These are phyloP conservation scores for Linderniella brevidens DNA, from an alignment of 257 asterid species.

Conservation along the genomic window DNA sequence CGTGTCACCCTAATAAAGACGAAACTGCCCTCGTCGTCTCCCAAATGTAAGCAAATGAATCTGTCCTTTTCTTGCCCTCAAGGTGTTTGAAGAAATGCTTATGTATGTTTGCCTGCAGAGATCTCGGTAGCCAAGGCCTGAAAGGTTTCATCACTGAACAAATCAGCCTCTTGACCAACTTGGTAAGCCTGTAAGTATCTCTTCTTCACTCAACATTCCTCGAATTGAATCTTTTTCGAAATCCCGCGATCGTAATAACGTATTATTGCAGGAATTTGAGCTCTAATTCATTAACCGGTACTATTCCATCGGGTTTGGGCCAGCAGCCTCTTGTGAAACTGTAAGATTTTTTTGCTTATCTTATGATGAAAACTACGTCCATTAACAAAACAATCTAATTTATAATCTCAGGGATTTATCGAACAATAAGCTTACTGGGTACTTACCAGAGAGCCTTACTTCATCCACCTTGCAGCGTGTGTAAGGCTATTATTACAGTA, in stretches of 20 bases:
- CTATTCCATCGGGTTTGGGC: conserved; percentile 33
- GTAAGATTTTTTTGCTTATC: conserved; percentile 19
- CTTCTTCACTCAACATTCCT: conserved; percentile 4
- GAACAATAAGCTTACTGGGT: conserved; percentile 56
- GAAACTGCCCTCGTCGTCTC: conserved; percentile 59
- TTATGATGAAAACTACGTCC: neutral
- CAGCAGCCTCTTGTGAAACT: conserved; percentile 57
- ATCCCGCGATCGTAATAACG: neutral
- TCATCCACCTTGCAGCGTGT: conserved; percentile 65
- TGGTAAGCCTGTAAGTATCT: conserved; percentile 97
- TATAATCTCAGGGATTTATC: conserved; percentile 70
- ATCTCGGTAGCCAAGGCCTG: conserved; percentile 93
- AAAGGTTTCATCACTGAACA: conserved; percentile 77
- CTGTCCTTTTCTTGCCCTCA: neutral
- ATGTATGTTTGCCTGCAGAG: conserved; percentile 23
- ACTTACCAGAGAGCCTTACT: conserved; percentile 66
- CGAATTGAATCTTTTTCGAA: neutral
- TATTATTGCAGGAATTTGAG: conserved; percentile 41
- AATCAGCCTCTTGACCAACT: conserved; percentile 58
- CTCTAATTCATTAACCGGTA: conserved; percentile 41
- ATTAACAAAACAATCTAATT: neutral
- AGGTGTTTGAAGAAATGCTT: neutral
- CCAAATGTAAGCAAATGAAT: conserved; percentile 42
- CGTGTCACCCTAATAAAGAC: conserved; percentile 48
- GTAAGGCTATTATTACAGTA: conserved; percentile 25